Conservation (phyloP, 2,329 filamentous ascomycete species). For the Stagonosporopsis chrysanthemi region DNA sequence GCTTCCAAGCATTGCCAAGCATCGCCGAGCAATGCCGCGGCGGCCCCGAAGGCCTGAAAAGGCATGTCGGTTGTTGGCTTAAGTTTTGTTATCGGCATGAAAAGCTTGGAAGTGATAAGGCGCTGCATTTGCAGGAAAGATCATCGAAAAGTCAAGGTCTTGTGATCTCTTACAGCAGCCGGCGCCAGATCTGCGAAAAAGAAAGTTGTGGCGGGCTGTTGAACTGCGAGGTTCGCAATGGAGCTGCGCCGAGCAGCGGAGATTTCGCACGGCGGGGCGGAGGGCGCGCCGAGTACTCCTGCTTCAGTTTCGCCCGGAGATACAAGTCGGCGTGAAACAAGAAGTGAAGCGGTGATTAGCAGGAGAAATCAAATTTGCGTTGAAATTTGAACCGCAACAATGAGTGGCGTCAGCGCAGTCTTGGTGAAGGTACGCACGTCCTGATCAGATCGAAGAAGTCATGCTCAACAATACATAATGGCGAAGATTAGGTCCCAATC, state of each 20-base stretch:
- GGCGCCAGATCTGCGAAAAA: not conserved
- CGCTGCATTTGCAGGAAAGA: conserved; percentile 4
- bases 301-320: not conserved
- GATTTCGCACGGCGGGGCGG: not conserved
- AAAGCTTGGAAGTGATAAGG: conserved; percentile 19
- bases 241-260: conserved; percentile 7
- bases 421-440: too few relatives aligned
- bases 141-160: not conserved
- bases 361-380: not conserved
- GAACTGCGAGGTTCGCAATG: not conserved
- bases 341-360: not conserved
- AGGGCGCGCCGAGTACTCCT: not conserved
- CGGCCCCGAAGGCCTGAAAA: conserved; percentile 15
- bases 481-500: conserved; percentile 10
- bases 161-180: not conserved
- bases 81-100: not conserved
- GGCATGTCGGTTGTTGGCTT: conserved; percentile 14
- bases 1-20: conserved; percentile 20
- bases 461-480: too few relatives aligned
- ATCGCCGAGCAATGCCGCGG: conserved; percentile 19
- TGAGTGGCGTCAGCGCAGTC: too few relatives aligned
- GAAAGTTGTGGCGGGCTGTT: not conserved
- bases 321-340: not conserved
- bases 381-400: too few relatives aligned
- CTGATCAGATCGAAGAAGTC: too few relatives aligned